Evolutionary conservation across 441 rosid species (phyloP), one percentile per base, ranked within the genome.

Genomic region (Viola pubescens): DNA sequence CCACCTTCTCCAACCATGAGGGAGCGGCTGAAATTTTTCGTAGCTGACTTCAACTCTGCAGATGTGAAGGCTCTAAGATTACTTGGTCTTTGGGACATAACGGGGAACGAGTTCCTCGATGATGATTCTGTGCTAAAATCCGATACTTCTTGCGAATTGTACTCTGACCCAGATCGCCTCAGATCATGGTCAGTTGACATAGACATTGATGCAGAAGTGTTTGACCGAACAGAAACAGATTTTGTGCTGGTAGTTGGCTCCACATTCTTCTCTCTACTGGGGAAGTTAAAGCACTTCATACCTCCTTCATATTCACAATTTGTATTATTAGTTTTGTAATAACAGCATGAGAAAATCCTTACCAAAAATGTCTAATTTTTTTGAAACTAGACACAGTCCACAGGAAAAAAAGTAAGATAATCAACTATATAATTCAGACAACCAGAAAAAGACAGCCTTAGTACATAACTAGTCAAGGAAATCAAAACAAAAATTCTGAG

Each of bases 1-100:
- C 98, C 97, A 44, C 97, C 96, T 51, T 94, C 98, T 41, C 98
- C 97, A 44, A 94, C 81, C 73, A 94, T 79, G 8, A 80, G 77
- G 60, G 84, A 88, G 40, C 85, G 69, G 68, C 70, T 86, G 76
- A 94, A 94, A 56, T 71, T 80, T 76, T 75, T 87, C 0, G 98
- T 89, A 54, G 98, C 78, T 43, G 79, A 64, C 78, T 73, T 88
- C 61, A 94, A 68, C 61, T 89, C 97, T 0, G 82, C 72, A 12
- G 83, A 77, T 63, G 77, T 79, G 73, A 94, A 94, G 52, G 69
- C 71, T 77, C 90, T 82, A 46, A 86, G 61, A 61, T 84, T 83
- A 67, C 85, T 81, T 51, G 76, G 96, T 65, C 85, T 80, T 64
- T 75, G 84, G 43, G 96, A 77, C 73, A 91, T 63, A 39, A 57